Evolutionary conservation across 441 rosid genomes (phyloP), one percentile per base, ranked within the genome.

Genomic region (Codiaeum variegatum): DNA sequence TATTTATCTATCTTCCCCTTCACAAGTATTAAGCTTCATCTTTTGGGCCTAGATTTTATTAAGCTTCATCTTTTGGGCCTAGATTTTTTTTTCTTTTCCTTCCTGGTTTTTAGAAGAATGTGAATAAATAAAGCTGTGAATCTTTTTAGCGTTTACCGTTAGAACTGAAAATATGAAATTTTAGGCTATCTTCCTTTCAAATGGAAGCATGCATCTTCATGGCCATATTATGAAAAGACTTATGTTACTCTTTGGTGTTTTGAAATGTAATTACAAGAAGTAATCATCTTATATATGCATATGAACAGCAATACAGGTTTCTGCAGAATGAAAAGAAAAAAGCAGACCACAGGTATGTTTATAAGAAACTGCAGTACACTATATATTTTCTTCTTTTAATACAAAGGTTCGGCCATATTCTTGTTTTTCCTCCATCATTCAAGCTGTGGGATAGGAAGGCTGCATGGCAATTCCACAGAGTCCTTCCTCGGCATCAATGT

Each of bases 391-490:
- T 16, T 46, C 16, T 46, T 12, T 46, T 46, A 13, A 13, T 46
- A 0, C 11, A 38, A 38, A 38, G 42, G 10, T 38, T 38, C 42
- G 10, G 42, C 42, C 42, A 9, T 46, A 13, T 46, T 46, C 19
- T 46, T 7, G 9, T 52, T 52, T 52, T 28, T 11, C 29, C n/a
- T 12, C 36, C 36, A 13, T 55, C 62, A 28, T 55, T 59, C 31
- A 81, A 59, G 72, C 76, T 15, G 83, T 76, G 9, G 98, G 97
- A 73, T 91, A 91, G 56, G 96, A 88, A 82, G 94, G 88, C 28
- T 82, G 78, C 94, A 89, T 87, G 0, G 98, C 91, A 52, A 88
- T 89, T 19, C 97, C 97, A 18, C 98, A 89, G 6, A 86, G 87
- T 18, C 97, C 92, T 73, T 83, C 87, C 62, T 72, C 65, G 24